Evolutionary conservation across 2,329 filamentous ascomycete genomes (phyloP), one percentile per base, ranked within the genome.

Genomic region (Paecilomyces niveus): DNA sequence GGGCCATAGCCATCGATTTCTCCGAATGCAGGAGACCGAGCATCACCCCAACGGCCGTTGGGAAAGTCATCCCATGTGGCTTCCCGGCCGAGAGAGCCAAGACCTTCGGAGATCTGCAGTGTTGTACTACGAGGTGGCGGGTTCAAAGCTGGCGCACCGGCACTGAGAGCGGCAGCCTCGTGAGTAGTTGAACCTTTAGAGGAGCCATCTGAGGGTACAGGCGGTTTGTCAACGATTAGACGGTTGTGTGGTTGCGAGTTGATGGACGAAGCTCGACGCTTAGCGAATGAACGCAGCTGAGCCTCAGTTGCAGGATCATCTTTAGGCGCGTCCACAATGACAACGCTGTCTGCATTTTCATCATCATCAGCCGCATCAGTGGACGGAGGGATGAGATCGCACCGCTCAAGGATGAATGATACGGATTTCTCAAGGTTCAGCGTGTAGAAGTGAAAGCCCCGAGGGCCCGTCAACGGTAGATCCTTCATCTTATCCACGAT

Each of bases 21-120:
- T 67, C 93, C 93, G 70, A 96, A 97, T 0, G 93, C 93, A 1
- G 92, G 92, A 2, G 92, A 96, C 56, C 93, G 85, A 3, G 92
- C 90, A 68, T 97, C 93, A 70, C 93, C 93, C 86, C 93, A 97
- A 57, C 93, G 85, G 29, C 93, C 94, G 78, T 97, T 97, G 62
- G 93, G 93, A 74, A 92, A 99, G 68, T 99, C 94, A 68, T 99
- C 94, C 94, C 94, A 99, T 0, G 94, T 99, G 33, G 94, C 94
- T 79, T 97, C 93, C 54, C 94, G 84, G 10, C 93, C 94, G 6
- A 97, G 80, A 3, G 89, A 83, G 24, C 93, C 94, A 68, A 96
- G 89, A 5, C 94, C 93, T 76, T 97, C 93, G 0, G 92, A 96
- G 59, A 97, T 97, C 29, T 92, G 91, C 9, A 97, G 83, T 0